Base-by-base conservation (phyloP, 176 grass and related monocot species). In the Olyra latifolia region DNA sequence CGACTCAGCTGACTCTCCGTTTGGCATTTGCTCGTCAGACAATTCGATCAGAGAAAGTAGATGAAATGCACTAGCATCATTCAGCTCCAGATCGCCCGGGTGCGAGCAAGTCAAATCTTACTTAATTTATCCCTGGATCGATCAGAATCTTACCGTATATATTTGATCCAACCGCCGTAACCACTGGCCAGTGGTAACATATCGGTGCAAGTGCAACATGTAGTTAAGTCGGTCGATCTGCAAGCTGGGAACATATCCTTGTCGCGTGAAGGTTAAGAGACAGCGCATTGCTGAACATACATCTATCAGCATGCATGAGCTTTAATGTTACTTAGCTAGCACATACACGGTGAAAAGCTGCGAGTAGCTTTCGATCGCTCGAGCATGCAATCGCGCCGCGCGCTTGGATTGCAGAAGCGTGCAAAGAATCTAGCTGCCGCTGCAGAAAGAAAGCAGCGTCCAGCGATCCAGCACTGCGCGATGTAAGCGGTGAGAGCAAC, bases 391-490 rank as follows among this genome's bases (percentile, higher is more conserved):
- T 67, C 81, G 22, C 25, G 61, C 48, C 2, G 20, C 69, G 32
- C 43, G 6, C 45, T 48, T 39, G 72, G 82, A 69, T 12, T 13
- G 50, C 8, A 4, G 15, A 64, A 39, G 46, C 8, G 52, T 62
- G 70, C 54, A n/a, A 52, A 46, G 54, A 71, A 85, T 70, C 82
- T 49, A 23, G 61, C 64, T 7, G 10, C 70, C 44, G 38, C 54
- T 47, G 27, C 62, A n/a, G n/a, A n/a, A n/a, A 15, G 41, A 49
- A 84, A 38, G 72, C 27, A 29, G 43, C 17, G 10, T 64, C 68
- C 24, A 1, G 13, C 45, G 46, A 55, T 66, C 72, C 72, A 23
- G 29, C 72, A 66, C 46, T 15, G 42, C 68, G 24, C 19, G 10
- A 56, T 47, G n/a, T 24, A 4, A 10, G 62, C 8, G 8, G 12